Base-by-base conservation (phyloP, 2,329 filamentous ascomycete genomes). In the Endocalyx cinctus region DNA sequence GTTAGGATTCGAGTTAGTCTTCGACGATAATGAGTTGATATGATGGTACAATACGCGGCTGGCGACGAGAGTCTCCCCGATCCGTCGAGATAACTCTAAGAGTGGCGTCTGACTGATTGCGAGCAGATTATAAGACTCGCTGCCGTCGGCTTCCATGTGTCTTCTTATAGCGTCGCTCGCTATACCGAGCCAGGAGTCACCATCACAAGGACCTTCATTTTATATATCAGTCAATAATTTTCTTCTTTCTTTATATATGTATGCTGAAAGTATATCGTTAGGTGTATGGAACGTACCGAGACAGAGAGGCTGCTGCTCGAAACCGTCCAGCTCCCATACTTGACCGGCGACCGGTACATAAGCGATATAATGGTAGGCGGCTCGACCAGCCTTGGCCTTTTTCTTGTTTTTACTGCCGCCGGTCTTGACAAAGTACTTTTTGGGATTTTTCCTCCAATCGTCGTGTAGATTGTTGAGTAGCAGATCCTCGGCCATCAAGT, bases 251-350 rank as follows among this genome's bases (percentile, higher is more conserved):
- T 23, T 23, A n/a, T 23, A 23, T 27, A 23, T 8, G 13, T 18
- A 17, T 25, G 28, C 27, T 25, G 29, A 32, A 29, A 34, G 8
- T 23, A 8, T 16, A 34, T 28, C 12, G 33, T 17, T 8, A 15
- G 10, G n/a, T 12, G 14, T 10, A 10, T 6, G 7, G 13, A 33
- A 43, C 41, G 35, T 56, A 62, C 81, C 82, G 35, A 88, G 66
- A 35, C 69, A 73, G 20, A 78, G 72, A 4, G 87, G 90, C 43
- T 80, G 77, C 26, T 67, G 67, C 55, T 89, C 79, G 15, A 96
- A 66, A 5, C 90, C 90, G 58, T 97, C 90, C 5, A 97, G 77
- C 55, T 89, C 86, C 87, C 87, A 96, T 11, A 95, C 74, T 35
- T 77, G 67, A 3, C 77, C 80, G n/a, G 74, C 69, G 11, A 79